Evolutionary conservation across 2,329 filamentous ascomycete genomes (phyloP), one percentile per base, ranked within the genome.

Genomic region (Tolypocladium tundrense): DNA sequence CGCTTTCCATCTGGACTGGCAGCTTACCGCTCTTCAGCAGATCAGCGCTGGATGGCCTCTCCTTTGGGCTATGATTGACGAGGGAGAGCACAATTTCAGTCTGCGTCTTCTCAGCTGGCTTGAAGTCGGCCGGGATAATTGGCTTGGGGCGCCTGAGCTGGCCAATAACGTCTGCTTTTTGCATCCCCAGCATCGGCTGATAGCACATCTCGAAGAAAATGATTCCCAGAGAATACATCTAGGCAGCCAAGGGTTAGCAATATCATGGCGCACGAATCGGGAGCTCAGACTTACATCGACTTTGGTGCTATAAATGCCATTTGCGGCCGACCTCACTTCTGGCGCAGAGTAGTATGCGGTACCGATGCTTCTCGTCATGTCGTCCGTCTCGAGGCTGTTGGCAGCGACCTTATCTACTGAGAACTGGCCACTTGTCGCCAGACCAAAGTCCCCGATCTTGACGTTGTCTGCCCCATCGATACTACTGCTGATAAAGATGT

Each of bases 121-220:
- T 81, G 69, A 96, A 96, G 50, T 90, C 86, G 0, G 77, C 65
- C 1, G 94, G 93, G 35, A 97, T 78, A 6, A 76, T 72, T 43
- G 91, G 86, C 14, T 84, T 77, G 43, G 84, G 82, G 63, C 85
- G 80, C 52, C 90, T 83, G 48, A 97, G 79, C 57, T 81, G 77
- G 56, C 87, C 81, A 35, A 97, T 78, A 4, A 86, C 81, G 55
- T 79, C 73, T 2, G 81, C 82, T 61, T 85, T 80, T 65, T 87
- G 80, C 83, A 87, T 87, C 5, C 84, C 84, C 68, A 86, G 77
- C 73, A 87, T 82, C 0, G 83, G 79, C 40, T 77, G 73, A 62
- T 86, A 92, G 67, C 89, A 95, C 94, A 99, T 99, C 72, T 99
- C 94, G 64, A 97, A 97, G 74, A 99, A 96, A 58, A 99, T 97